Base-by-base conservation (phyloP, 257 asterid species). In the Ballota nigra region DNA sequence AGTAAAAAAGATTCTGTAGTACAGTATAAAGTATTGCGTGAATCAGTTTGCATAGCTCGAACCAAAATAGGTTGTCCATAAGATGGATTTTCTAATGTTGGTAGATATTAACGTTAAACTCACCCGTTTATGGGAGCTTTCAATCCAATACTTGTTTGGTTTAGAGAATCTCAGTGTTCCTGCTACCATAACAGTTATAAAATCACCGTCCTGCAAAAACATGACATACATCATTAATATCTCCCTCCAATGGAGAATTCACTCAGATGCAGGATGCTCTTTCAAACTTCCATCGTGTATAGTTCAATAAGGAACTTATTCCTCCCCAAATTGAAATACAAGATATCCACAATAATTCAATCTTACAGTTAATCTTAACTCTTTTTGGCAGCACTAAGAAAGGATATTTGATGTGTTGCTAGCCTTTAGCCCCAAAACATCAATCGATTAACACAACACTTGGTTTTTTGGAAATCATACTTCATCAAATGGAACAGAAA, bases 91-190 rank as follows among this genome's bases (percentile, higher is more conserved):
- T 52, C 68, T 24, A n/a, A 29, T 45, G 61, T 20, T 28, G 29
- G 60, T 16, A 45, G 66, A 28, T 70, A 72, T 34, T 53, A 69
- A 71, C 66, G 31, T 31, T 36, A 22, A 24, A 80, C 97, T 82
- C 80, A 93, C 98, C 80, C 96, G 87, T 79, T 88, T 93, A 31
- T 86, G 90, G 59, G 96, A 90, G 86, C 92, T 89, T 82, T 93
- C 98, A 75, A 93, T 85, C 98, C 98, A 91, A 63, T 89, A 93
- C 76, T 93, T 93, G 77, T 87, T 87, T 59, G 97, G 98, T 77
- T 86, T 87, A 47, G 91, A 69, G 82, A 86, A 87, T 75, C 90
- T 93, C 66, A 93, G 77, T 56, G 53, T 81, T 75, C 98, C 98
- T 10, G 92, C 96, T 82, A 83, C 87, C 77, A 87, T 74, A n/a